Percentiles rank a stretch among this genome's conserved stretches.
phyloP scores from a whole-genome alignment of 352 stramenopile genomes.

The Phytophthora pseudosyringae region DNA sequence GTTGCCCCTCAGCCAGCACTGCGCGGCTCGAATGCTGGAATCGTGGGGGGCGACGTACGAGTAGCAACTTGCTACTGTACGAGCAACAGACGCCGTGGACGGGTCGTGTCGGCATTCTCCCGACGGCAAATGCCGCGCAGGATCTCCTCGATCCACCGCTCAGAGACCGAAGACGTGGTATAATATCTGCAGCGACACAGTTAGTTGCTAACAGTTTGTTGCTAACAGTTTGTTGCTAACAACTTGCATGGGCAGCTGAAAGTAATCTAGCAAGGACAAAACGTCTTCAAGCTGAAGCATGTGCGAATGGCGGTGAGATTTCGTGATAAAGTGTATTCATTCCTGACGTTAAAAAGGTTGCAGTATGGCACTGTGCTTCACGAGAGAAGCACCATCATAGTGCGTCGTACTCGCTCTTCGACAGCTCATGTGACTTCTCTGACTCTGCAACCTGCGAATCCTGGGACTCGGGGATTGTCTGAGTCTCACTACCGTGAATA shows the following conservation, averaged over 20 bases:
- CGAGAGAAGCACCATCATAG: conserved; percentile 10
- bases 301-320: neutral
- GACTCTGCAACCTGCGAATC: neutral
- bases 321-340: neutral
- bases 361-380: neutral
- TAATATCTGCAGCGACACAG: no score
- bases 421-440: conserved; percentile 6
- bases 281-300: neutral
- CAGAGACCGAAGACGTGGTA: no score
- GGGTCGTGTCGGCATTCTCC: no score
- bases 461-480: neutral
- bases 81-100: no score
- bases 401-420: conserved; percentile 17
- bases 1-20: neutral
- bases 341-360: conserved; percentile 5
- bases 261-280: no score
- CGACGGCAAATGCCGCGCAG: no score
- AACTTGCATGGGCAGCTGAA: no score
- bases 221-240: no score
- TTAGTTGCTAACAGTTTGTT: no score
- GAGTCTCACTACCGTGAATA: neutral
- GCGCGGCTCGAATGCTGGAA: neutral
- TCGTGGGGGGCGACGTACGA: neutral
- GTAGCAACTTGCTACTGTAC: no score
- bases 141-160: no score